A percentile compares a stretch with the other conserved stretches of the same genome.
Evolutionary conservation across 352 stramenopile species (phyloP).

Genomic region (Globisporangium middletonii): DNA sequence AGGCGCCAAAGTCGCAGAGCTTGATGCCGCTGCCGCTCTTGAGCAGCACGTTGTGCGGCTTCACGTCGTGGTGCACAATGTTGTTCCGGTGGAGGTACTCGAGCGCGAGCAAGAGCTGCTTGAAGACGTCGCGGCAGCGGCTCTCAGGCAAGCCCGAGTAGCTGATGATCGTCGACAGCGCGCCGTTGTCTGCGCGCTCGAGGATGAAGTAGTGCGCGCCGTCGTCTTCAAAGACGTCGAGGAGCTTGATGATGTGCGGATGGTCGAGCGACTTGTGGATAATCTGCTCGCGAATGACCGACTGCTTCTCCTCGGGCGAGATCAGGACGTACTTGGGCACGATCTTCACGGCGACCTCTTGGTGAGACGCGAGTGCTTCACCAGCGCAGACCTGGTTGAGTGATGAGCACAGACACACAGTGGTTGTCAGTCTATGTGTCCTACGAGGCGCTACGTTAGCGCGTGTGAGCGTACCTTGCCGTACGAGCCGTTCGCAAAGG

Average conservation of each 20-base stretch:
- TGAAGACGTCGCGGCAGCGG: conserved; percentile 47
- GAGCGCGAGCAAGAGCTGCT: conserved; percentile 50
- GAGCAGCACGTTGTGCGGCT: conserved; percentile 79
- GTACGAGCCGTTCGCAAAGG: conserved; percentile 65
- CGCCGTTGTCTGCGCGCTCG: conserved; percentile 52
- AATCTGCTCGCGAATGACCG: conserved; percentile 60
- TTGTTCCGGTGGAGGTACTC: conserved; percentile 63
- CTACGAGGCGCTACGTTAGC: too few relatives aligned
- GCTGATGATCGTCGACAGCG: conserved; percentile 45
- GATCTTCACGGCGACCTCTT: conserved; percentile 70
- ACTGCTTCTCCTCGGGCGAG: conserved; percentile 64
- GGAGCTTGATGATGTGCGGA: conserved; percentile 69
- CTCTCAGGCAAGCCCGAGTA: conserved; percentile 41
- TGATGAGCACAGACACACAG: background rate
- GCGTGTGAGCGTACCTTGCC: conserved; percentile 39
- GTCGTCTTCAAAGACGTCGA: conserved; percentile 71
- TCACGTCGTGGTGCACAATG: conserved; percentile 91
- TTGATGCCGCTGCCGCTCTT: conserved; percentile 46
- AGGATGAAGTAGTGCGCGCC: conserved; percentile 71
- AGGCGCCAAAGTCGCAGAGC: conserved; percentile 82
- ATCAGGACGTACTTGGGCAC: conserved; percentile 69
- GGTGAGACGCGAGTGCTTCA: conserved; percentile 40
- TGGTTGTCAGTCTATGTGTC: conserved; percentile 4
- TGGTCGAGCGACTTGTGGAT: conserved; percentile 65
- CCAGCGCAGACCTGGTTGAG: conserved; percentile 30